Evolutionary conservation across 768 basidiomycete species (phyloP).

Genomic region (Tylopilus felleus): DNA sequence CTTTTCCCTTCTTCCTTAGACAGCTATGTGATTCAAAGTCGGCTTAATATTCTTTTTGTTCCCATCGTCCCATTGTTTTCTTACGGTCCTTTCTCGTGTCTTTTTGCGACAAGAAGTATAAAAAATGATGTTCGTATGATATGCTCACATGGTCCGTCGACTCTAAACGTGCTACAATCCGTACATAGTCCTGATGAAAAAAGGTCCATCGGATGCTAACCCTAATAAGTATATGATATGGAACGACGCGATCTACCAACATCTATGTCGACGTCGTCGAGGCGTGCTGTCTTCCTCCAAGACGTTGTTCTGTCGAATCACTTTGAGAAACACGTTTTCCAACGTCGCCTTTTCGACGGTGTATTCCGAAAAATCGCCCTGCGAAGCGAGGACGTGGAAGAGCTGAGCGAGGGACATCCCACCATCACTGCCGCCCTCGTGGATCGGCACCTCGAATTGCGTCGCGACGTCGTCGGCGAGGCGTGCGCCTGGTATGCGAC

Average conservation of each 20-base stretch:
- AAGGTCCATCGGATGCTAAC: no score
- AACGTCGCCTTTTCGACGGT: conserved; percentile 68
- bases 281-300: conserved; percentile 41
- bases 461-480: conserved; percentile 74
- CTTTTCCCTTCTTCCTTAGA: conserved; percentile 12
- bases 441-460: conserved; percentile 68
- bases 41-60: conserved; percentile 19
- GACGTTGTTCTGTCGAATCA: conserved; percentile 60
- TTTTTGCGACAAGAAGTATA: conserved; percentile 6
- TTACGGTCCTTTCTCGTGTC: not conserved
- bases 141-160: not conserved
- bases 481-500: conserved; percentile 56
- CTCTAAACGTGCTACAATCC: no score
- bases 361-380: conserved; percentile 59
- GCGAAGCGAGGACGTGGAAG: conserved; percentile 51
- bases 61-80: conserved; percentile 2
- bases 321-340: conserved; percentile 72
- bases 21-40: not conserved
- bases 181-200: no score
- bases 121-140: conserved; percentile 1
- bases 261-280: conserved; percentile 6
- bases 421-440: not conserved
- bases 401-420: conserved; percentile 52
- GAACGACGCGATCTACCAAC: not conserved
- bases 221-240: no score